These are phyloP conservation scores for Gracilaria caudata DNA, from an alignment of 23 red algal species.

Conservation along the genomic window DNA sequence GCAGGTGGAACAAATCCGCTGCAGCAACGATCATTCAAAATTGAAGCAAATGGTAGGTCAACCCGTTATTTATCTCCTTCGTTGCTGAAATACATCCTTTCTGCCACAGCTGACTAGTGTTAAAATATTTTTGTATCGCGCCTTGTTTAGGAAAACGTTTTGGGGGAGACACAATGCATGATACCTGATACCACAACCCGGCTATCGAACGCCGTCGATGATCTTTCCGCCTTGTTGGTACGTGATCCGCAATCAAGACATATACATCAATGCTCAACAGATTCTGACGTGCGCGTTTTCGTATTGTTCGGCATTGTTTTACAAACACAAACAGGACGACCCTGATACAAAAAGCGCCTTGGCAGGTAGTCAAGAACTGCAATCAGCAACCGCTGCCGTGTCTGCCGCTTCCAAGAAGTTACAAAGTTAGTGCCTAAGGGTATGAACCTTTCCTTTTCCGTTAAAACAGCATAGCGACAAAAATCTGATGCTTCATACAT, in stretches of 20 bases:
- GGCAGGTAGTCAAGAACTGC: constrained; percentile 7
- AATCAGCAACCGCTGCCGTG: constrained; percentile 20
- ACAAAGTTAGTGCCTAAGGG: neutral
- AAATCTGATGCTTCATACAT: neutral
- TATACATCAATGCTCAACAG: neutral
- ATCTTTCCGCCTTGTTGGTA: constrained; percentile 54
- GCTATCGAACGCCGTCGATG: constrained; percentile 48
- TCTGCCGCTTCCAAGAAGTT: constrained; percentile 11
- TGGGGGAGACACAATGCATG: constrained; percentile 61
- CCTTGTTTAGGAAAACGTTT: constrained; percentile 33
- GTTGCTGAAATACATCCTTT: neutral
- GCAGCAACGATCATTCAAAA: constrained; percentile 56
- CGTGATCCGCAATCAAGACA: neutral
- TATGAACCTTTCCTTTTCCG: no score
- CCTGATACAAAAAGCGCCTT: neutral
- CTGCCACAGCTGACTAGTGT: neutral
- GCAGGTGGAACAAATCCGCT: constrained; percentile 37
- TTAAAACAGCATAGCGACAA: neutral
- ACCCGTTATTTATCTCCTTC: neutral
- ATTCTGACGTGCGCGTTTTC: neutral
- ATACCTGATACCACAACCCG: constrained; percentile 57
- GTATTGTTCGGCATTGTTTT: neutral
- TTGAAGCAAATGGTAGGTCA: constrained; percentile 54
- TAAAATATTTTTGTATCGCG: neutral
- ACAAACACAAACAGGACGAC: constrained; percentile 1